A percentile compares a stretch with the other conserved stretches of the same genome.
phyloP scores from a whole-genome alignment of 192 early-diverging fungal species.

The Coemansia sp. region DNA sequence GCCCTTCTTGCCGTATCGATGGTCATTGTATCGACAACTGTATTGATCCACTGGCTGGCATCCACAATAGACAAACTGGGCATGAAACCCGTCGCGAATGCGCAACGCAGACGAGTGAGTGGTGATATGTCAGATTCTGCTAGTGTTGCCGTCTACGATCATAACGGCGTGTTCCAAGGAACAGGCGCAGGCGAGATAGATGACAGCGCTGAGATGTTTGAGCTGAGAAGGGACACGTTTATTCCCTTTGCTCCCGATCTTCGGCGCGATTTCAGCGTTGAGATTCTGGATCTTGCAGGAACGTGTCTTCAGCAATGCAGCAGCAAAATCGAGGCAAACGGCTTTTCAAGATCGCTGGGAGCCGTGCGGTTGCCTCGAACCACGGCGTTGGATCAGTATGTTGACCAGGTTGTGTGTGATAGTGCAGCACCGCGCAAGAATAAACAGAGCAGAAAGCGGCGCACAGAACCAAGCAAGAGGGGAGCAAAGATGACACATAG shows the following conservation, averaged over 20 bases:
- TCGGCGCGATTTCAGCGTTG: slow-evolving; percentile 45
- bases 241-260: slow-evolving; percentile 35
- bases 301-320: slow-evolving; percentile 52
- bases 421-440: background rate
- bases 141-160: slow-evolving; percentile 32
- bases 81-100: slow-evolving; percentile 7
- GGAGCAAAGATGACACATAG: too few relatives aligned
- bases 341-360: slow-evolving; percentile 27
- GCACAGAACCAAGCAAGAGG: background rate
- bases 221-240: slow-evolving; percentile 16
- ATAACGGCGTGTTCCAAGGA: slow-evolving; percentile 38
- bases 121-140: background rate
- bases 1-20: slow-evolving; percentile 24
- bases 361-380: slow-evolving; percentile 39
- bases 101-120: background rate
- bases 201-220: slow-evolving; percentile 28
- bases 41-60: slow-evolving; percentile 34
- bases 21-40: slow-evolving; percentile 39
- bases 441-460: background rate
- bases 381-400: slow-evolving; percentile 48
- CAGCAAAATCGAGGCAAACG: slow-evolving; percentile 34
- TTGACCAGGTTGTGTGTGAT: slow-evolving; percentile 12
- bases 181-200: slow-evolving; percentile 10
- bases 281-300: slow-evolving; percentile 51
- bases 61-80: slow-evolving; percentile 29